phyloP scores from a whole-genome alignment of 805 yeast species.

The Candida wancherniae region DNA sequence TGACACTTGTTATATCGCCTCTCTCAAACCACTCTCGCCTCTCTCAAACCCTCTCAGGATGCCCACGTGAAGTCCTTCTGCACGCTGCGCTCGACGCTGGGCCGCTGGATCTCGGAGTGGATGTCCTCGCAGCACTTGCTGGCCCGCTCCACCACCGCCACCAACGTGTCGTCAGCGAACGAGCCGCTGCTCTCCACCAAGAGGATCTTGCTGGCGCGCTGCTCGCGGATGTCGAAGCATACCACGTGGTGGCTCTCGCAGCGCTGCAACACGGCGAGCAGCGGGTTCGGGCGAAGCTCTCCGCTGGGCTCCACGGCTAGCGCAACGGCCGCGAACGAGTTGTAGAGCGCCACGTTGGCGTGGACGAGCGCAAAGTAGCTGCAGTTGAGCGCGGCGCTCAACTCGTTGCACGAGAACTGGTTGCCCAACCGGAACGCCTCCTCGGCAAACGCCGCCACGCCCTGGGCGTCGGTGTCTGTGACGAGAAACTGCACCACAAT shows the following conservation, averaged over 20 bases:
- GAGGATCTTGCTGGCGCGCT: constrained; percentile 51
- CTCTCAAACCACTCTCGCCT: background rate
- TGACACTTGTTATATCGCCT: no score
- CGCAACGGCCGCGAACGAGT: constrained; percentile 57
- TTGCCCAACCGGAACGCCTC: constrained; percentile 17
- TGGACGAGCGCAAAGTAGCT: constrained; percentile 71
- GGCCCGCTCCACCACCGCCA: constrained; percentile 48
- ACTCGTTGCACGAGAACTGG: constrained; percentile 43
- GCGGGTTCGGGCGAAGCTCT: constrained; percentile 41
- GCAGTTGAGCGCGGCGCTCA: constrained; percentile 70
- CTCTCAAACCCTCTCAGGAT: background rate
- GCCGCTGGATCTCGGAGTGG: constrained; percentile 43
- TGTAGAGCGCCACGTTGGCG: constrained; percentile 65
- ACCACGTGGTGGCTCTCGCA: constrained; percentile 62
- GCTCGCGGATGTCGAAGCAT: constrained; percentile 53
- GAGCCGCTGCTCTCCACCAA: constrained; percentile 68
- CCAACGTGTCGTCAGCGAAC: constrained; percentile 54
- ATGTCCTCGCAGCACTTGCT: constrained; percentile 42
- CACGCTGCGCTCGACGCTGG: constrained; percentile 44
- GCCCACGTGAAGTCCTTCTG: constrained; percentile 59
- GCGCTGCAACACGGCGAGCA: constrained; percentile 34
- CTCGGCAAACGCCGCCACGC: constrained; percentile 11
- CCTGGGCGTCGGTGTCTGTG: constrained; percentile 21
- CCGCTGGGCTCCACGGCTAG: constrained; percentile 24
- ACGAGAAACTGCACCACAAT: constrained; percentile 38